Evolutionary conservation across 495 filamentous ascomycete genomes (phyloP), one percentile per base, ranked within the genome.

Genomic region (Lichina pygmaea): DNA sequence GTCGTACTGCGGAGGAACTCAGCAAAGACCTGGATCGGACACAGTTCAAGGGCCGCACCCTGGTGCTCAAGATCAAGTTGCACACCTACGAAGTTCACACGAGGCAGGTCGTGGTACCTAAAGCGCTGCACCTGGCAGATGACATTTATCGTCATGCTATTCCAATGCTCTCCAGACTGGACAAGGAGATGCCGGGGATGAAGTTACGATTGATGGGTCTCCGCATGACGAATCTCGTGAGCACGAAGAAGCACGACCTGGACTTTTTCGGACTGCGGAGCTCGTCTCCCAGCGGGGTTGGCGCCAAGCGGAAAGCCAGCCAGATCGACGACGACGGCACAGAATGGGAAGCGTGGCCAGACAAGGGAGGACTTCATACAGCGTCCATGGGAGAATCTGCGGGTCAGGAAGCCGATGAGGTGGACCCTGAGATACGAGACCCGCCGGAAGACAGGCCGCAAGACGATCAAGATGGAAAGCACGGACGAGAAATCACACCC

Each of bases 71-170:
- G 58, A 70, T 94, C 43, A 99, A 99, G 56, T 63, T 95, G 9
- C 83, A 93, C 52, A 91, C 81, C 0, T 99, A 85, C 52, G 83
- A 94, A 57, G 86, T 95, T 8, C 63, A 81, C 13, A 89, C 84
- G 0, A 63, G 89, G 34, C 89, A 97, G 55, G 68, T 70, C 10
- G 67, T 78, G 36, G 72, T 77, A 8, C 73, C 81, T 2, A 76
- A 77, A 51, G 75, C 83, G 0, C 67, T 93, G 6, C 67, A 57
- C 32, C 59, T 65, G 1, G 77, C 81, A 0, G 78, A 91, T 39
- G 89, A 97, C 50, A 60, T 95, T 11, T 99, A 86, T 56, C 70
- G 68, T 15, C 82, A 74, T 55, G 60, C 81, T 0, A 49, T 92
- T 7, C 91, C 86, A 0, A 91, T 99, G 69, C 58, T 95, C 11